Base-by-base conservation (phyloP, 1,284 basidiomycete species). In the Ustilago esculenta region DNA sequence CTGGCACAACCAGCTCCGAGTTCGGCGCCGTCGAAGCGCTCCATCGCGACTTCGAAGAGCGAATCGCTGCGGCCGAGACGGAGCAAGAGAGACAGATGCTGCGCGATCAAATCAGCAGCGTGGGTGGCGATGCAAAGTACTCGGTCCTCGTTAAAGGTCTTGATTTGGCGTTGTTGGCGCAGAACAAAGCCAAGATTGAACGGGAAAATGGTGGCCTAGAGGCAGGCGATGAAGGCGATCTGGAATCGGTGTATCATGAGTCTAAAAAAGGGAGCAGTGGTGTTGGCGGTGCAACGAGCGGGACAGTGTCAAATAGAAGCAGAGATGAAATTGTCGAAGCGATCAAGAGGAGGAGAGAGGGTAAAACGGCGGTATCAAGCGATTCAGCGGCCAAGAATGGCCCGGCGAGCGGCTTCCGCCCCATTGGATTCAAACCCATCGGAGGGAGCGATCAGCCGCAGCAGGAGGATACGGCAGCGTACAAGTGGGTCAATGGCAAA, bases 101-200 rank as follows among this genome's bases (percentile, higher is more conserved):
- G 15, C 90, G 92, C 50, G 86, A 88, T 55, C 87, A 92, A 79
- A 86, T 92, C 39, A 85, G 85, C 40, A 92, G 92, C 81, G 86
- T 94, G 1, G 92, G 92, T n/a, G 92, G 92, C 30, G 92, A 95
- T 81, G 87, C 88, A 36, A 87, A 89, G 50, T 91, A 94, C 80
- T 89, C 90, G 3, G 87, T 94, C 41, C 87, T 94, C 4, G 91
- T 94, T 35, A 94, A 92, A 75, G 91, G 93, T n/a, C 87, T 96
- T 29, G 93, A 96, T 78, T 87, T 89, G 78, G 89, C 91, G 0
- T 86, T 95, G 4, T 84, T 96, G 8, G 90, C 92, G 73, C 90
- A 92, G 75, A 89, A 91, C 70, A 91, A 88, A 82, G 90, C 90
- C 0, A 56, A 72, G 43, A 58, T 84, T n/a, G 85, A 86, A 9